phyloP scores from a whole-genome alignment of 176 grass and related monocot genomes.

The Areca catechu region DNA sequence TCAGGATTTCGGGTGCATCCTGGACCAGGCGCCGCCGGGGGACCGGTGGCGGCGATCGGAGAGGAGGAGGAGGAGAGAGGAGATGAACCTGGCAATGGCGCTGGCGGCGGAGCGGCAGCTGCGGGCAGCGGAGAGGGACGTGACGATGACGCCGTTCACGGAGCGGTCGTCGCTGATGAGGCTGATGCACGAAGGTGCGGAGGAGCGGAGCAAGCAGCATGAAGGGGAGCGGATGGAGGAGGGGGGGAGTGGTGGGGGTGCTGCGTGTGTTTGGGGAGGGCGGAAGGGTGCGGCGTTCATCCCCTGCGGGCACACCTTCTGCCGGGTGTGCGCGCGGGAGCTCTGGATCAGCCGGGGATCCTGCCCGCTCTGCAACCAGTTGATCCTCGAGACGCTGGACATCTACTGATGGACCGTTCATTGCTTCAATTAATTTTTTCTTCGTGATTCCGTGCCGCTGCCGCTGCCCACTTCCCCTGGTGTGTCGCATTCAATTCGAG shows the following conservation, averaged over 20 bases:
- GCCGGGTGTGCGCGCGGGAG: conserved; percentile 7
- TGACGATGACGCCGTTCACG: not conserved
- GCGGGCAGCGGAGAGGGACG: not conserved
- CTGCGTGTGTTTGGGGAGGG: conserved; percentile 15
- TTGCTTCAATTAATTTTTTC: no score
- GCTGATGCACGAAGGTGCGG: not conserved
- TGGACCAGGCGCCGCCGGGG: no score
- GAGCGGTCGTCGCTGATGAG: not conserved
- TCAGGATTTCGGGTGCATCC: no score
- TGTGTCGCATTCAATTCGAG: no score
- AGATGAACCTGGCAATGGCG: conserved; percentile 7
- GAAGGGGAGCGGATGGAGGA: not conserved
- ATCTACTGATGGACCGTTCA: not conserved
- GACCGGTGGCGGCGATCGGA: not conserved
- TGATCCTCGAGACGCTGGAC: conserved; percentile 1
- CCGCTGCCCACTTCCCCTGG: no score
- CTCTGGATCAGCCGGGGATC: not conserved
- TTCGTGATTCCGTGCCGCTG: no score
- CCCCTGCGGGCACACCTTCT: conserved; percentile 17
- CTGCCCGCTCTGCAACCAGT: conserved; percentile 13
- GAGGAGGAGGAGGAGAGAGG: not conserved
- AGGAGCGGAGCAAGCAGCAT: not conserved
- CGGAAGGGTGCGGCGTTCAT: conserved; percentile 16
- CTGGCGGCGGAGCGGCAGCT: conserved; percentile 7
- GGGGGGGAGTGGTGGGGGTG: not conserved